Evolutionary conservation across 2,329 filamentous ascomycete species (phyloP).

Genomic region (Leptographium galeiforme): DNA sequence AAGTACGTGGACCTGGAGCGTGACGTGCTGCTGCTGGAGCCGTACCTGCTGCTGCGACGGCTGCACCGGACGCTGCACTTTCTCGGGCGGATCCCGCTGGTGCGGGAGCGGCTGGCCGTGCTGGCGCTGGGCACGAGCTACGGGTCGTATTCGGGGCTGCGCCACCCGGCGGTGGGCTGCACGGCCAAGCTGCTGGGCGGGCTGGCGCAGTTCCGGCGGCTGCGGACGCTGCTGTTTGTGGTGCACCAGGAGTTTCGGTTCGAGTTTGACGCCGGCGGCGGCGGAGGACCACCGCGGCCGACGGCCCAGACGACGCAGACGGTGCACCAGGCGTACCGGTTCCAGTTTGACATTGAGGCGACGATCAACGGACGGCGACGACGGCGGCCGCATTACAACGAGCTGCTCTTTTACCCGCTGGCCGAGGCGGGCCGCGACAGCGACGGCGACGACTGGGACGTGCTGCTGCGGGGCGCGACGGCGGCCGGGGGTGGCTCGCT

Average conservation of each 20-base stretch:
- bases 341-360: constrained; percentile 32
- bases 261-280: constrained; percentile 17
- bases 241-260: constrained; percentile 35
- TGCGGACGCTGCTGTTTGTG: constrained; percentile 29
- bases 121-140: constrained; percentile 32
- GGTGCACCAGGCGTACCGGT: constrained; percentile 31
- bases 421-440: background rate
- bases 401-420: constrained; percentile 24
- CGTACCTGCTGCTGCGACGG: constrained; percentile 32
- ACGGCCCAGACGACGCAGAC: constrained; percentile 15
- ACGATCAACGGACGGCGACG: constrained; percentile 28
- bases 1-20: constrained; percentile 32
- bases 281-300: background rate
- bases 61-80: constrained; percentile 31
- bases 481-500: background rate
- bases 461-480: background rate
- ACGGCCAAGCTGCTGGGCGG: constrained; percentile 27
- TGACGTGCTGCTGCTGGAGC: constrained; percentile 32
- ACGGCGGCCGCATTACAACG: constrained; percentile 26
- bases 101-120: constrained; percentile 25
- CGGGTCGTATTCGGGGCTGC: constrained; percentile 29
- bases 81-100: constrained; percentile 29
- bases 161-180: constrained; percentile 31
- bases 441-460: constrained; percentile 13
- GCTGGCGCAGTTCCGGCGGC: constrained; percentile 25